Evolutionary conservation across 441 rosid genomes (phyloP).

Genomic region (Pelargonium myrrhifolium): DNA sequence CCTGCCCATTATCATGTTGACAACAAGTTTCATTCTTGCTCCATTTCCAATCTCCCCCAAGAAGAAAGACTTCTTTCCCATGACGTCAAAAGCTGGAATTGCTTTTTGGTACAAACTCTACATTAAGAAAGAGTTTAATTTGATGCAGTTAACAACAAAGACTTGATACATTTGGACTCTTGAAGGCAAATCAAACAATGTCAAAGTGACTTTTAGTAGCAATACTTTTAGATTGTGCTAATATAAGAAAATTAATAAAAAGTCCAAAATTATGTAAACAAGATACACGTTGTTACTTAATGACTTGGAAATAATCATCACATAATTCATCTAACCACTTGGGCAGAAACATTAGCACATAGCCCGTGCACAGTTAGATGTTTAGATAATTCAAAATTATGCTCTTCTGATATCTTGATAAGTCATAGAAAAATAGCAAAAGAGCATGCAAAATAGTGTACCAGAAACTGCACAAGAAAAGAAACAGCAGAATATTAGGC

Average conservation of each 20-base stretch:
- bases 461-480: neutral
- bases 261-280: neutral
- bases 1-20: conserved; percentile 99
- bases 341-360: neutral
- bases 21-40: conserved; percentile 88
- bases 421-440: neutral
- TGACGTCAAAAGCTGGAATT: conserved; percentile 60
- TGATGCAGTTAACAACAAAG: conserved; percentile 8
- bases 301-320: neutral
- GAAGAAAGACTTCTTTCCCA: conserved; percentile 86
- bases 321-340: neutral
- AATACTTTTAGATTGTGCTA: neutral
- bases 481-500: conserved; percentile 9
- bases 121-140: conserved; percentile 9
- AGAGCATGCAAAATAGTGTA: neutral
- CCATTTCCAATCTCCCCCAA: conserved; percentile 85
- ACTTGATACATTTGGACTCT: neutral
- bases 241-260: neutral
- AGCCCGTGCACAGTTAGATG: neutral
- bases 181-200: neutral
- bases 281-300: neutral
- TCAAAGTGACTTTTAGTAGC: neutral
- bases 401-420: neutral
- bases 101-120: conserved; percentile 70
- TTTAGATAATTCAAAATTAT: neutral